Percentiles rank a stretch among this genome's conserved stretches.
Evolutionary conservation across 768 basidiomycete species (phyloP).

Genomic region (Tricholoma furcatifolium): DNA sequence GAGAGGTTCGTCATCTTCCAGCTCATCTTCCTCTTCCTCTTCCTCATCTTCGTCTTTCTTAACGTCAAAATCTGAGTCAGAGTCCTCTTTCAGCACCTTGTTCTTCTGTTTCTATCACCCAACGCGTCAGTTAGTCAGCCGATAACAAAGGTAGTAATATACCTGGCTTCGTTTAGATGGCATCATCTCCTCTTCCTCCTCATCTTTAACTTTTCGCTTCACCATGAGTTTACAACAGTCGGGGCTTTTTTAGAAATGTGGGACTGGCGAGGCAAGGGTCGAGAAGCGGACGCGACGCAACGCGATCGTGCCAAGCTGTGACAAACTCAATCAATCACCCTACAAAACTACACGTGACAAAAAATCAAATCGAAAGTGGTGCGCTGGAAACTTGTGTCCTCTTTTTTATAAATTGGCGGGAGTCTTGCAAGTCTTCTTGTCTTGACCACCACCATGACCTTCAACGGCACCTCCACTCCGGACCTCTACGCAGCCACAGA

Average conservation of each 20-base stretch:
- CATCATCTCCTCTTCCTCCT: slow-evolving; percentile 7
- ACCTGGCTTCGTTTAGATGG: slow-evolving; percentile 8
- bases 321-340: not conserved
- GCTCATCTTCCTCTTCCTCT: not conserved
- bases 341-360: slow-evolving; percentile 11
- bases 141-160: not conserved
- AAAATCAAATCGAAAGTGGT: slow-evolving; percentile 15
- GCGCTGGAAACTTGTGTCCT: slow-evolving; percentile 1
- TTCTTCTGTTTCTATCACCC: slow-evolving; percentile 7
- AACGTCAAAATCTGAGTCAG: slow-evolving; percentile 15
- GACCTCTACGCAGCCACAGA: slow-evolving; percentile 60
- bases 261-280: not conserved
- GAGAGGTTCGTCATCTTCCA: slow-evolving; percentile 10
- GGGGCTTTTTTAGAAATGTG: not conserved
- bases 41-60: slow-evolving; percentile 19
- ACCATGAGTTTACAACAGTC: slow-evolving; percentile 17
- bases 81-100: slow-evolving; percentile 6
- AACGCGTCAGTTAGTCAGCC: slow-evolving; percentile 2
- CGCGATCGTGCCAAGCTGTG: not conserved
- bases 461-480: slow-evolving; percentile 37
- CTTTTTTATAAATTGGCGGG: slow-evolving; percentile 9
- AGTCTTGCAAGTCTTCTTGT: slow-evolving; percentile 6
- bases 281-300: not conserved
- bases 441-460: slow-evolving; percentile 41
- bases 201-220: slow-evolving; percentile 24